Base-by-base conservation (phyloP, 495 filamentous ascomycete species). In the Thozetella sp. region DNA sequence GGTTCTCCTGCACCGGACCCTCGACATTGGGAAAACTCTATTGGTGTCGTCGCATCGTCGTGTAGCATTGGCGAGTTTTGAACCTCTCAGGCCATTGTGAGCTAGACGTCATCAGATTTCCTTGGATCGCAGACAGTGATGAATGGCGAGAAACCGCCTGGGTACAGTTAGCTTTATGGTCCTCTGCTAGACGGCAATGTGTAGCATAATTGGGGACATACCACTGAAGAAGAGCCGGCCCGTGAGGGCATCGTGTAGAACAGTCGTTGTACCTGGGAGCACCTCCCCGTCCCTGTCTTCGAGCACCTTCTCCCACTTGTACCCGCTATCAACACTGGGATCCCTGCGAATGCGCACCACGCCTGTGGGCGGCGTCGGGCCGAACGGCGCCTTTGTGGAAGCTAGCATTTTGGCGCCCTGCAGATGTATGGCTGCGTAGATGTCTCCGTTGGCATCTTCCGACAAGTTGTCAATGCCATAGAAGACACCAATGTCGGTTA, bases 381-480 rank as follows among this genome's bases (percentile, higher is more conserved):
- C 20, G 11, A 22, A 26, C 48, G 45, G 57, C 25, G 54, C 59
- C 22, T 69, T 59, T 1, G 74, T 69, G 20, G 76, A 56, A 0
- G 58, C 68, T 11, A 48, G 43, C 43, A 48, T 48, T 20, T 48
- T 48, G 43, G 20, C 10, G n/a, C n/a, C n/a, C n/a, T 48, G 43
- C 30, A 37, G 9, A 48, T 10, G 43, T 15, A 10, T 48, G 51
- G 71, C 73, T 19, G 55, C 76, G 52, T 64, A 67, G 23, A 80
- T 57, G 51, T 72, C 70, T 0, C 77, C 77, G 24, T 76, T 65
- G 2, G 58, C 55, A 56, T 80, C 75, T 11, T 73, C 48, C 0
- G 72, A 71, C 2, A 80, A 50, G 50, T 80, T 80, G 56, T 80
- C 76, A 13, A 77, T 10, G 24, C 67, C 63, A 62, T 68, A 52